Percentiles rank a stretch among this genome's conserved stretches.
Conservation (phyloP, 2,329 filamentous ascomycete genomes). For the Escovopsis sp. region DNA sequence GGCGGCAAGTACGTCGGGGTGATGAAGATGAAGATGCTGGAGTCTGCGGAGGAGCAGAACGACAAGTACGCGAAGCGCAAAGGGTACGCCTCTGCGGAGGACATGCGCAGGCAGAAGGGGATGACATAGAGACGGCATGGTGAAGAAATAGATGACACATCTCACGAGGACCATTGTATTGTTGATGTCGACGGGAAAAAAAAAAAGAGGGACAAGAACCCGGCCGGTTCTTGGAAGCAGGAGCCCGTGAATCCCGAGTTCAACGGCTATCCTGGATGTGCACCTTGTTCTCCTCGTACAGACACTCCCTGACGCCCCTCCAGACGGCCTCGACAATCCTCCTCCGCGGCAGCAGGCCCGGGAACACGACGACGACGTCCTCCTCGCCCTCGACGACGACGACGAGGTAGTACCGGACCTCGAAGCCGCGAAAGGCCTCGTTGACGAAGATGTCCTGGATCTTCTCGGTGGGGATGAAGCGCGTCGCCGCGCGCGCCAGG, state of each 20-base stretch:
- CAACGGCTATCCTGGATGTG: slow-evolving; percentile 4
- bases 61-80: slow-evolving; percentile 47
- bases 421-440: slow-evolving; percentile 86
- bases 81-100: slow-evolving; percentile 38
- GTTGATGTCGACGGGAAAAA: too few relatives aligned
- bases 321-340: slow-evolving; percentile 76
- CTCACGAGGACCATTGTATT: too few relatives aligned
- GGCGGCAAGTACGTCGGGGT: slow-evolving; percentile 41
- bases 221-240: too few relatives aligned
- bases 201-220: too few relatives aligned
- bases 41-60: slow-evolving; percentile 40
- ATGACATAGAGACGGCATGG: too few relatives aligned
- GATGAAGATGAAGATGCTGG: slow-evolving; percentile 33
- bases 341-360: slow-evolving; percentile 58
- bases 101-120: slow-evolving; percentile 25
- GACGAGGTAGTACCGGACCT: slow-evolving; percentile 76
- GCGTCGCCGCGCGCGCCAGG: slow-evolving; percentile 33
- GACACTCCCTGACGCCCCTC: slow-evolving; percentile 67
- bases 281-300: slow-evolving; percentile 44
- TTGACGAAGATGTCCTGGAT: slow-evolving; percentile 91
- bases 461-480: slow-evolving; percentile 73
- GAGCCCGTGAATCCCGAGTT: too few relatives aligned
- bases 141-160: too few relatives aligned
- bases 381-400: slow-evolving; percentile 83
- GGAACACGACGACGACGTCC: slow-evolving; percentile 90